phyloP scores from a whole-genome alignment of 1,284 basidiomycete genomes.

The Naganishia liquefaciens region DNA sequence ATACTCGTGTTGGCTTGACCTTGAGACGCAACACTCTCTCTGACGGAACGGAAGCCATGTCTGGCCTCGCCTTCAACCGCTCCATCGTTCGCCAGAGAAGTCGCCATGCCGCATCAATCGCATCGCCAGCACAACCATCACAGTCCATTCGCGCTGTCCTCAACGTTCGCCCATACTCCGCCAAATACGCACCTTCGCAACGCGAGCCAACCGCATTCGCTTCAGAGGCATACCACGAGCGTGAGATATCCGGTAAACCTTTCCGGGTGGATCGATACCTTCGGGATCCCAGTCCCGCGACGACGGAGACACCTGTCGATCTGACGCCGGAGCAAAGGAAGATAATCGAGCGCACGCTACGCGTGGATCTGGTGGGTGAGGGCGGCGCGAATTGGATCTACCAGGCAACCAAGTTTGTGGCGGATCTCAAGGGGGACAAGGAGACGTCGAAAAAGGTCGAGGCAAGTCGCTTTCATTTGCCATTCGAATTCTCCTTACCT shows the following conservation, averaged over 20 bases:
- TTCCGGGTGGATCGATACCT: conserved; percentile 16
- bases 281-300: conserved; percentile 37
- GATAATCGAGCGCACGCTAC: conserved; percentile 57
- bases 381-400: conserved; percentile 93
- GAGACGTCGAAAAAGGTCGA: conserved; percentile 70
- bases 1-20: too few relatives aligned
- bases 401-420: conserved; percentile 68
- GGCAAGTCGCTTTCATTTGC: conserved; percentile 56
- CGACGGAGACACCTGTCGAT: conserved; percentile 42
- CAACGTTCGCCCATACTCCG: conserved; percentile 17
- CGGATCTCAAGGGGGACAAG: conserved; percentile 66
- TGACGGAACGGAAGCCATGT: too few relatives aligned
- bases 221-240: conserved; percentile 21
- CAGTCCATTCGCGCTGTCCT: not conserved
- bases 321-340: conserved; percentile 45
- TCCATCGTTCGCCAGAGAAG: conserved; percentile 12
- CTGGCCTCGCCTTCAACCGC: conserved; percentile 3
- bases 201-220: conserved; percentile 13
- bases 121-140: not conserved
- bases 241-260: conserved; percentile 17
- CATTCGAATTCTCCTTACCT: conserved; percentile 21
- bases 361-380: conserved; percentile 91
- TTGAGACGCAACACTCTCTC: too few relatives aligned
- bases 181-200: conserved; percentile 13
- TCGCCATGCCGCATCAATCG: not conserved